Base-by-base conservation (phyloP, 345 rosid genomes). In the Passiflora organensis region DNA sequence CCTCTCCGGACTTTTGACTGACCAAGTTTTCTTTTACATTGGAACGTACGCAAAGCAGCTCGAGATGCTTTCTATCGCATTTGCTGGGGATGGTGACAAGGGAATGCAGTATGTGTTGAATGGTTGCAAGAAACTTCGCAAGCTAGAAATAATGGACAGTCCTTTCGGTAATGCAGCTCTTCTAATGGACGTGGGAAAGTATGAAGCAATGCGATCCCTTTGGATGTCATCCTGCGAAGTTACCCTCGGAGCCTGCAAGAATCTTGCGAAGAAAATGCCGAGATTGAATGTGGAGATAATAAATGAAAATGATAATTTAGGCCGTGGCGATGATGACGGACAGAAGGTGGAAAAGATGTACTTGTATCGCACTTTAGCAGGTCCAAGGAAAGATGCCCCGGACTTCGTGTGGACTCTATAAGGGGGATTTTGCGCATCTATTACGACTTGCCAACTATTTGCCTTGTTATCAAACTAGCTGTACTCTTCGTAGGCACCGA, bases 121-220 rank as follows among this genome's bases (percentile, higher is more conserved):
- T 17, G 99, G 97, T 10, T 93, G 99, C 77, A 86, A 80, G 77
- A 89, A 76, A 43, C 78, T 93, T 47, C 79, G 89, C 53, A 93
- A 93, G 76, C 82, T 93, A 12, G 99, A 93, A 81, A 85, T 89
- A 58, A 74, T 80, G 64, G 97, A 89, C 67, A 5, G 95, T 78
- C 99, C 97, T 42, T 93, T 86, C 4, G 97, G 97, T 51, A 61
- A 93, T 50, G 75, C 38, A 0, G 96, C 99, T 38, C 99, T 93
- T 75, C 78, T 84, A 57, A 64, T 51, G 68, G 99, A 86, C 64
- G 76, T 83, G 71, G 80, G 70, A 43, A 93, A 86, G 95, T 89
- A 93, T 71, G 94, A 89, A 62, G 81, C 97, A 83, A 93, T 93
- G 99, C 97, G 99, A 81, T 93, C 97, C 89, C 99, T 93, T 89